Evolutionary conservation across 306 rosid species (phyloP), one percentile per base, ranked within the genome.

Genomic region (Chamaecrista fasciculata): DNA sequence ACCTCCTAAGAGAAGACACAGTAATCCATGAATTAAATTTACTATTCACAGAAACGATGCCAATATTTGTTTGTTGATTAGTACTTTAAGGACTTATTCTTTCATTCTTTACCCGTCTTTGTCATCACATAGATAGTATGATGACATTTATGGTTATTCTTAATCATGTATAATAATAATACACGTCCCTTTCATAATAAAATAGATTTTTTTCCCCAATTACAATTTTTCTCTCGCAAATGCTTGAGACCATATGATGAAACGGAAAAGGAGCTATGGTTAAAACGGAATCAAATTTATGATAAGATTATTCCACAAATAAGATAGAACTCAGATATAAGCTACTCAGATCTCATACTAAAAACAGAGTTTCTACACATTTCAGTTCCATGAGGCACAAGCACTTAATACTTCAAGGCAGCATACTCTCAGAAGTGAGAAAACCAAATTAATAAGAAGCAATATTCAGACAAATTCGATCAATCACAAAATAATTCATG

Each of bases 161-260:
- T 56, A 12, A 28, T 56, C 11, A 56, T 56, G 62, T 56, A n/a
- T n/a, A n/a, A n/a, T n/a, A n/a, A n/a, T n/a, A 56, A 56, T 15
- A 56, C 28, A 56, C 28, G 18, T 47, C 11, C 11, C 1, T 47
- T 15, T 57, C 24, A 4, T n/a, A 33, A 33, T 58, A 58, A 16
- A 58, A 9, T 18, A 11, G n/a, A 58, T 15, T 58, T 15, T 1
- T 33, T 33, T 33, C 36, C 36, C 7, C 1, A 29, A 29, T 58
- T 56, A n/a, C n/a, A n/a, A n/a, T n/a, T 6, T 2, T 37, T 37
- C 12, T 37, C 61, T 29, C 0, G 8, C 39, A 28, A 15, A 6
- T 29, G 28, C 19, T 15, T 15, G 6, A 2, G 12, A 19, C 8
- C 15, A 56, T 29, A 26, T 12, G 10, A 26, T 55, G 28, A 53